Base-by-base conservation (phyloP, 1,284 basidiomycete genomes). In the Boletus semigastroideus region DNA sequence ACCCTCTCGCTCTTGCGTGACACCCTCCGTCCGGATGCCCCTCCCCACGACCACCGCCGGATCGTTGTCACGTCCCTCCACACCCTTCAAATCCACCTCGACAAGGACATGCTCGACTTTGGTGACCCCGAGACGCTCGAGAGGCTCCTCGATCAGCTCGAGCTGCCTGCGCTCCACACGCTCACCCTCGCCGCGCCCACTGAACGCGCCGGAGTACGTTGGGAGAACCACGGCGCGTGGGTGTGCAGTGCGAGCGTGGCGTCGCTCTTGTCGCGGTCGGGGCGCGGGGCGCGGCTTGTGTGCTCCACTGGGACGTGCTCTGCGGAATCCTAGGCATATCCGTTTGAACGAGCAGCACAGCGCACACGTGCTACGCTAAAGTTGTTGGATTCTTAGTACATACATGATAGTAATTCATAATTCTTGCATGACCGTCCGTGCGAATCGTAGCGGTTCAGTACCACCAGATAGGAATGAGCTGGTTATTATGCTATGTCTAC, bases 31-130 rank as follows among this genome's bases (percentile, higher is more conserved):
- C 20, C 59, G 39, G 45, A 20, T 10, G 20, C 31, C 8, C 52
- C 45, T 3, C 17, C 48, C 1, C 49, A 17, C 7, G 31, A 48
- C 8, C 49, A 34, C 28, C 42, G 33, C 33, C 20, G 55, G 19
- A 27, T 61, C 33, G 52, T n/a, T n/a, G n/a, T 17, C 1, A 40
- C 43, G 4, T 52, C 55, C 3, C 48, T 70, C 8, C 38, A 25
- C 31, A 12, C 5, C 8, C 47, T 67, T 17, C 51, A 65, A 12
- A 14, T 67, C 40, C 19, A 17, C 10, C 54, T 69, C 19, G 54
- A 62, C 46, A 48, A n/a, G 40, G 68, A 66, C 39, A 48, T 51
- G 41, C 52, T 66, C 46, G 51, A 64, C 1, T 63, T 64, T 45
- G 67, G 63, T 10, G 44, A 63, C 16, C 60, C 55, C 2, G 41